Evolutionary conservation across 805 yeast species (phyloP), one percentile per base, ranked within the genome.

Genomic region (Metschnikowia hibisci): DNA sequence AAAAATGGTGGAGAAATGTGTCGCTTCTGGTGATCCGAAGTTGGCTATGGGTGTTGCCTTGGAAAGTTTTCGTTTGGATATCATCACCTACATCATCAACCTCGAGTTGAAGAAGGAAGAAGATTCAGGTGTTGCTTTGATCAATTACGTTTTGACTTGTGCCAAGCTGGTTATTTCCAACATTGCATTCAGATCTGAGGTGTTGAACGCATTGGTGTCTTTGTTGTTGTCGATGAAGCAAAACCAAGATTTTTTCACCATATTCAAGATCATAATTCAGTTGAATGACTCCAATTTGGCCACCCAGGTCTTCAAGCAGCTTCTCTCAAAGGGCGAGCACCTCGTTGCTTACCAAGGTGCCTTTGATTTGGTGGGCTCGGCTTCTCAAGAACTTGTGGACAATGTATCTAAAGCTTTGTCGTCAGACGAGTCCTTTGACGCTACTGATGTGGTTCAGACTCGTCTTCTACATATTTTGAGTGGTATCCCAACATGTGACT

Each of bases 401-500:
- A 74, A 70, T 35, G 73, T 82, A 6, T 64, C 74, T 20, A 68
- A 73, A 31, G 59, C 58, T 5, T 62, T 78, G 41, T 55, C 60
- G 12, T 53, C 53, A 8, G 69, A 67, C 34, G 53, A 60, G 39
- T 49, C 60, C 20, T 55, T 58, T 35, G 59, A 57, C 28, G 46
- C 51, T n/a, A 33, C 48, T 12, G 54, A 53, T n/a, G 57, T 60
- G 7, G 52, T 55, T 16, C 54, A 56, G 20, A 52, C 61, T 23
- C 80, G 79, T 53, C 64, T 89, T 37, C 74, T 82, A 43, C 77
- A 77, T 51, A 86, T 93, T 44, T 75, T 93, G 43, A 78, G 90
- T 7, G 99, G 99, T 44, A 80, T 89, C 32, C 97, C 97, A 52
- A 84, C 97, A 13, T 87, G 96, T 67, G 98, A 93, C 66, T 80